Base-by-base conservation (phyloP, 2,329 filamentous ascomycete species). In the Pestalotiopsis sp. region DNA sequence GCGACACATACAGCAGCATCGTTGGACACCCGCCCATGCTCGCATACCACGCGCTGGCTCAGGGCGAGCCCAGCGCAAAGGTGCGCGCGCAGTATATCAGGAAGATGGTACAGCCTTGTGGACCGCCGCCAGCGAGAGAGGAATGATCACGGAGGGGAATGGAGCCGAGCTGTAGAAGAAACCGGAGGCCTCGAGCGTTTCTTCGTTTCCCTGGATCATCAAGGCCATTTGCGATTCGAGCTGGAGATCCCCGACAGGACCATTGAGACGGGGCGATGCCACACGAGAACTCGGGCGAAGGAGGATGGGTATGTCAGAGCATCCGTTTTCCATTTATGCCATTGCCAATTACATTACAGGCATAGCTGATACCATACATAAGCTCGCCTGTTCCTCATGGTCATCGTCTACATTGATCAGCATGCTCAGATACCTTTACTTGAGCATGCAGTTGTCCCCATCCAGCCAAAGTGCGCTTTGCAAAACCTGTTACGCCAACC, bases 1-100 rank as follows among this genome's bases (percentile, higher is more conserved):
- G 96, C 79, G 96, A 99, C 84, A 97, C 92, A 25, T 95, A 95
- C 79, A 90, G 94, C 23, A 94, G 91, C 71, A 95, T 97, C 76
- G 88, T 96, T 72, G 96, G 96, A 23, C 96, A 99, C 79, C 93
- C 94, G 17, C 92, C 94, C 7, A 86, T 98, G 70, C 86, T 98
- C 17, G 90, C 93, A 52, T 98, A 97, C 80, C 94, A 98, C 85
- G 88, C 93, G 20, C 90, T 98, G 64, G 95, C 95, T 0, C 90
- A 97, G 83, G 96, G 96, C 62, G 93, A 97, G 80, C 88, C 93
- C 5, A 86, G 91, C 68, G 91, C 94, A 80, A 93, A 94, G 80
- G 90, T 96, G 66, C 87, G 94, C 71, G 90, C 92, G 14, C 87
- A 90, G 80, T 87, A 97, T 83, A 91, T 98, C 74, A 92, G 97